Base-by-base conservation (phyloP, 805 yeast species). In the Kluyveromyces lactis region DNA sequence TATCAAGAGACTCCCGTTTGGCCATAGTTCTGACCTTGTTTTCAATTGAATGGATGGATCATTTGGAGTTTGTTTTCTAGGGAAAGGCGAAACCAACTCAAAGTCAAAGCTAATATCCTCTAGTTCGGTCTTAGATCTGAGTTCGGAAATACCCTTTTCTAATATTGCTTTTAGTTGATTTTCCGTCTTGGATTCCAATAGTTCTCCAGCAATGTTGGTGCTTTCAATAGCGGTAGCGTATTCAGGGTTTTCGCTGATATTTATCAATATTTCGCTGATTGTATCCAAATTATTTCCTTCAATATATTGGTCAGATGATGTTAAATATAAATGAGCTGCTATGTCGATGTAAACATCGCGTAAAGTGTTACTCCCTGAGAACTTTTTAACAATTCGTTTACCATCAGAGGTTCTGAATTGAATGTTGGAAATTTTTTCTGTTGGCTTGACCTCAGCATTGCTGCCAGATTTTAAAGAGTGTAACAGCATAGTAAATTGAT, bases 1-100 rank as follows among this genome's bases (percentile, higher is more conserved):
- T 3, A 78, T 71, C 38, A 81, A 58, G 18, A 82, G 48, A 46
- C 74, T 79, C 1, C 87, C 87, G 49, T 70, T 79, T n/a, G 92
- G 92, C 72, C 74, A 78, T n/a, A 82, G 53, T 27, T 71, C 63
- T 1, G 61, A 49, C 27, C 67, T 67, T 24, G 73, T 72, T 23
- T 51, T 53, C 4, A 82, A 56, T 2, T 39, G 18, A 15, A 43
- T 39, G 0, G 53, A 50, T 11, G 52, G 42, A 23, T 62, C 63
- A 4, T 50, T 42, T 3, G 63, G 67, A 12, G 83, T 55, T n/a
- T 62, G 58, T 33, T 57, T 66, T 45, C 85, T 69, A 3, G 87
- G 87, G 55, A 78, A 71, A 2, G 86, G 78, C 3, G 81, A 73
- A 2, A 70, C 69, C 26, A 84, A 59, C 40, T 69, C 72, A 55